phyloP scores from a whole-genome alignment of 192 early-diverging fungal species.

The Backusella tuberculispora region DNA sequence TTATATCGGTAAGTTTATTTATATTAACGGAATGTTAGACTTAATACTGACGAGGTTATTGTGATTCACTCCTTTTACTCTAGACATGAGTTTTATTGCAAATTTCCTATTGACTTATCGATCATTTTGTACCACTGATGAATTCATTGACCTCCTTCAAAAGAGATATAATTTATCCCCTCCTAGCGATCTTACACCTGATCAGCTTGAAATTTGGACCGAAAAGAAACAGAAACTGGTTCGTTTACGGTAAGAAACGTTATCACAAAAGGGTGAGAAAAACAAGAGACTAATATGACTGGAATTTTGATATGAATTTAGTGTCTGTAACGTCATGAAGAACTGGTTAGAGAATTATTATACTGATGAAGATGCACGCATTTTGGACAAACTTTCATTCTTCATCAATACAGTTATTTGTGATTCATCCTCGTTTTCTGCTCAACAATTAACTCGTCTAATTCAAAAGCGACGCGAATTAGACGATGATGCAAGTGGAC shows the following conservation, averaged over 20 bases:
- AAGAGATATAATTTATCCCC: slow-evolving; percentile 80
- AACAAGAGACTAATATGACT: neutral
- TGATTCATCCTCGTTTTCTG: slow-evolving; percentile 69
- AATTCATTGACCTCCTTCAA: slow-evolving; percentile 80
- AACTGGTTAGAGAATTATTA: slow-evolving; percentile 95
- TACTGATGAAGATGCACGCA: slow-evolving; percentile 72
- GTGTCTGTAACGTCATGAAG: slow-evolving; percentile 96
- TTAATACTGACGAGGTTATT: neutral
- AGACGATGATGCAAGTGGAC: slow-evolving; percentile 50
- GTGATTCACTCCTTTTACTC: neutral
- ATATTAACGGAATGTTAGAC: neutral
- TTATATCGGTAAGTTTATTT: slow-evolving; percentile 31
- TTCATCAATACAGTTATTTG: slow-evolving; percentile 76
- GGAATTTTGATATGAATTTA: neutral
- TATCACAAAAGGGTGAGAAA: neutral
- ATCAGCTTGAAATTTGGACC: slow-evolving; percentile 79
- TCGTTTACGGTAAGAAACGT: slow-evolving; percentile 61
- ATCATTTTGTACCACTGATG: slow-evolving; percentile 83
- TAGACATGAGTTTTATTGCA: slow-evolving; percentile 80
- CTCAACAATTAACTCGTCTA: slow-evolving; percentile 72
- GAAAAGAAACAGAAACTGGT: slow-evolving; percentile 90
- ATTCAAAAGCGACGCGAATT: slow-evolving; percentile 71
- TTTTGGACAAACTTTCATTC: slow-evolving; percentile 70
- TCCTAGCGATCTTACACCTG: slow-evolving; percentile 63
- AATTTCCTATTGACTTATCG: slow-evolving; percentile 96